Conservation (phyloP, 176 grass and related monocot genomes). For the Avena atlantica region DNA sequence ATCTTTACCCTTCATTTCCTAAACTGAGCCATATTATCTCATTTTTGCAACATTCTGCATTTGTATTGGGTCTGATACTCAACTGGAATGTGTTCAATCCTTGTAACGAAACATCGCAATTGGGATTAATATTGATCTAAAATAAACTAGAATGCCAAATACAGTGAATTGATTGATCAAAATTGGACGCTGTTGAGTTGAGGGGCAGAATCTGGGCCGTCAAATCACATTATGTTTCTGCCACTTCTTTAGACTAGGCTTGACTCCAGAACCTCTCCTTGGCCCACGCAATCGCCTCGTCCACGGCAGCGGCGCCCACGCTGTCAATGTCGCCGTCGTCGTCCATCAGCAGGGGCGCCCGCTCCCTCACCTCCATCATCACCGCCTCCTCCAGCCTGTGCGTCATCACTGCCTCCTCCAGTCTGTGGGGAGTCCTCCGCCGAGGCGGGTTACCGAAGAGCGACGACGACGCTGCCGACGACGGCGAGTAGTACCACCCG, state of each 20-base stretch:
- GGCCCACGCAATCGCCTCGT: conserved; percentile 94
- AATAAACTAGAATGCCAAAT: conserved; percentile 19
- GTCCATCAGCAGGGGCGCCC: conserved; percentile 58
- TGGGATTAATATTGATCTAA: conserved; percentile 7
- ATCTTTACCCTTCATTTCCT: neutral
- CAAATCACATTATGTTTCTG: neutral
- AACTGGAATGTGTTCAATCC: neutral
- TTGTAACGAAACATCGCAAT: conserved; percentile 21
- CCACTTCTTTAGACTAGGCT: neutral
- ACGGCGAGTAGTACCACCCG: conserved; percentile 68
- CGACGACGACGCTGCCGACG: conserved; percentile 62
- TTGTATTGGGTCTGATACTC: neutral
- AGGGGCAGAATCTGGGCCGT: neutral
- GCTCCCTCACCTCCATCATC: conserved; percentile 47
- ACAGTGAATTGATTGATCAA: neutral
- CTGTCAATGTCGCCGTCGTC: conserved; percentile 58
- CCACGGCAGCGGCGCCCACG: conserved; percentile 52
- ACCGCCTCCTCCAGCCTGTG: conserved; percentile 29
- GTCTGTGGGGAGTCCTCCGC: conserved; percentile 39
- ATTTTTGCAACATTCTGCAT: neutral
- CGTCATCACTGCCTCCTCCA: conserved; percentile 40
- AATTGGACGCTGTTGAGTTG: neutral
- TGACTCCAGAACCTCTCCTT: conserved; percentile 81
- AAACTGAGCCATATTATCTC: neutral
- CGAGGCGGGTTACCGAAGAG: conserved; percentile 48